Conservation (phyloP, 306 rosid species). For the Vigna unguiculata region DNA sequence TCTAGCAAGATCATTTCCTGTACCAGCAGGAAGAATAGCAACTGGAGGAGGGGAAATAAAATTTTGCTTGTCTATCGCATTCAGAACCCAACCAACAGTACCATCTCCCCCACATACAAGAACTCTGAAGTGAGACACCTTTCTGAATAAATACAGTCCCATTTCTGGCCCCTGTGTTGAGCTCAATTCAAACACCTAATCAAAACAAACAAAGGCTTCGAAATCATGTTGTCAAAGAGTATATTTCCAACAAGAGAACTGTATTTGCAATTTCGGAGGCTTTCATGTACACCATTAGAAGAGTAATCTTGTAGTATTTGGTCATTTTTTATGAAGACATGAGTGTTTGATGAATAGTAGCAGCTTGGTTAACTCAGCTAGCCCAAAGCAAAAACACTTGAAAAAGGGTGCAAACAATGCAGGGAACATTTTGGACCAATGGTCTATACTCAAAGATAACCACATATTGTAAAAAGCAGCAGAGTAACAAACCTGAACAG, state of each 20-base stretch:
- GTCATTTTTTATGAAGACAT: conserved; percentile 21
- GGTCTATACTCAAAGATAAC: conserved; percentile 29
- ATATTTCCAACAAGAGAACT: conserved; percentile 26
- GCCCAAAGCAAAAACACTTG: conserved; percentile 32
- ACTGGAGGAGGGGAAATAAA: conserved; percentile 98
- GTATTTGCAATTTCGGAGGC: conserved; percentile 7
- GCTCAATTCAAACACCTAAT: conserved; percentile 91
- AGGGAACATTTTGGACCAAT: conserved; percentile 25
- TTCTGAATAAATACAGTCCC: conserved; percentile 90
- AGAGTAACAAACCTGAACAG: conserved; percentile 81
- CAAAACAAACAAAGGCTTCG: conserved; percentile 39
- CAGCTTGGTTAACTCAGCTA: conserved; percentile 13
- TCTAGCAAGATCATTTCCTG: conserved; percentile 98
- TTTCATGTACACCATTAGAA: conserved; percentile 31
- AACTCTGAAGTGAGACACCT: conserved; percentile 94
- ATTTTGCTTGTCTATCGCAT: conserved; percentile 92
- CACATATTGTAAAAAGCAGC: conserved; percentile 34
- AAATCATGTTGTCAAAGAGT: conserved; percentile 33
- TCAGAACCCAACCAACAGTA: conserved; percentile 96
- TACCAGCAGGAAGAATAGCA: conserved; percentile 98
- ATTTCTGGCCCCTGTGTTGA: conserved; percentile 88
- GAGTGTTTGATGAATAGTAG: conserved; percentile 10
- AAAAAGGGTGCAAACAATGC: conserved; percentile 24
- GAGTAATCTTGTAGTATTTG: conserved; percentile 18
- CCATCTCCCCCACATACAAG: conserved; percentile 99